These are phyloP conservation scores for Phytopythium oedochilum DNA, from an alignment of 352 stramenopile species.

Conservation along the genomic window DNA sequence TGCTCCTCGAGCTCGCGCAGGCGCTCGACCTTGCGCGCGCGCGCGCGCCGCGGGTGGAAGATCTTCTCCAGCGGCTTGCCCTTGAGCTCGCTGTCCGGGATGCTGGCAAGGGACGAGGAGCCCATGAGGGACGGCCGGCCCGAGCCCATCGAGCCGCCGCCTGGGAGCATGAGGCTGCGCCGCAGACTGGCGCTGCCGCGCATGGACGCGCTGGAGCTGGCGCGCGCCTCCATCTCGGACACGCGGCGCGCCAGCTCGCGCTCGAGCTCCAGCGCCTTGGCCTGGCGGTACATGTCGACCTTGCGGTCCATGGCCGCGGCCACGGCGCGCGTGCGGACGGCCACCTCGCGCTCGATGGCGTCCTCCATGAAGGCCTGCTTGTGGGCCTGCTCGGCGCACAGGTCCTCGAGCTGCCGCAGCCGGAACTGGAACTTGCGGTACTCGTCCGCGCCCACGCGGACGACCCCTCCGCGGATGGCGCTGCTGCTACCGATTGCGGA, in stretches of 20 bases:
- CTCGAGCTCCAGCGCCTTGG: constrained; percentile 76
- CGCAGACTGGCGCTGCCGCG: constrained; percentile 5
- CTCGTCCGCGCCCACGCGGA: constrained; percentile 62
- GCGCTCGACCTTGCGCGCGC: constrained; percentile 44
- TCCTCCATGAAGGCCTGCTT: constrained; percentile 73
- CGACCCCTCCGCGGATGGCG: constrained; percentile 21
- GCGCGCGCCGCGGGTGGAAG: constrained; percentile 67
- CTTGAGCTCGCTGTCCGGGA: constrained; percentile 29
- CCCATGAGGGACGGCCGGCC: constrained; percentile 1
- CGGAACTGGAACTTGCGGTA: constrained; percentile 84
- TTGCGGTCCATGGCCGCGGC: constrained; percentile 79
- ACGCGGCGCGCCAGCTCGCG: constrained; percentile 69
- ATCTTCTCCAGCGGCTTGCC: constrained; percentile 68
- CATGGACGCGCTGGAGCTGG: background rate
- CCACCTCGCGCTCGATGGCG: constrained; percentile 75
- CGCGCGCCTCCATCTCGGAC: constrained; percentile 35
- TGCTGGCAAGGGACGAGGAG: constrained; percentile 5
- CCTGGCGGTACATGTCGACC: constrained; percentile 83
- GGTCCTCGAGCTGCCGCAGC: constrained; percentile 69
- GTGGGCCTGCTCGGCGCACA: constrained; percentile 60
- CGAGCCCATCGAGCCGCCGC: constrained; percentile 9
- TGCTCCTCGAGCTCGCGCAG: constrained; percentile 68
- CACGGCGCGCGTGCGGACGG: constrained; percentile 54
- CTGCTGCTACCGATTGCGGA: constrained; percentile 12
- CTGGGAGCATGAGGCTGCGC: constrained; percentile 8